phyloP scores from a whole-genome alignment of 2,329 filamentous ascomycete species.

The Aplosporella prunicola region DNA sequence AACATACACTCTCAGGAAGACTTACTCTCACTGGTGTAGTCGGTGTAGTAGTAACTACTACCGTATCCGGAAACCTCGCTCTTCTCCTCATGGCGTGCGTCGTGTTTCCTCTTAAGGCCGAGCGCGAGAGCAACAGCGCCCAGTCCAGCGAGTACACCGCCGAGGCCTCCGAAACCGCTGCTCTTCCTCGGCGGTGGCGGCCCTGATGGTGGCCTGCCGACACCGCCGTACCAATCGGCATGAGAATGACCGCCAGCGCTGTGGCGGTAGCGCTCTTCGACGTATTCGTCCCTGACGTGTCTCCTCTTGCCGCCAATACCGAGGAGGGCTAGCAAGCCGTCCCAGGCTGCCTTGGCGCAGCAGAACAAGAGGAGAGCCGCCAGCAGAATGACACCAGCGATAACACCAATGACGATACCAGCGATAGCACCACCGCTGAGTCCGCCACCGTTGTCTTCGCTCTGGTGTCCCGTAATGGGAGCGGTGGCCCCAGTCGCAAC shows the following conservation, averaged over 20 bases:
- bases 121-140: constrained; percentile 36
- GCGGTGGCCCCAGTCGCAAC: constrained; percentile 45
- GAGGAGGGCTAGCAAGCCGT: constrained; percentile 50
- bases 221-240: constrained; percentile 36
- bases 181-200: constrained; percentile 27
- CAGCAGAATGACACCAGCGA: constrained; percentile 58
- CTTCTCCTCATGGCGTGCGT: constrained; percentile 34
- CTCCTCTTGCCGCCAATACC: constrained; percentile 47
- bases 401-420: constrained; percentile 67
- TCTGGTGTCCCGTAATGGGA: constrained; percentile 20
- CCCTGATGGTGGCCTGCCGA: constrained; percentile 24
- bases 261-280: constrained; percentile 51
- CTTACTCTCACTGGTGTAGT: constrained; percentile 41
- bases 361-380: constrained; percentile 67
- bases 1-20: constrained; percentile 11
- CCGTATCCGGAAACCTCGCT: constrained; percentile 23
- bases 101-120: constrained; percentile 34
- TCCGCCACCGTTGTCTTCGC: constrained; percentile 23
- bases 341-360: constrained; percentile 46
- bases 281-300: constrained; percentile 47
- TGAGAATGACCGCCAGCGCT: constrained; percentile 40
- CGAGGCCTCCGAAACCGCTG: constrained; percentile 23
- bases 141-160: constrained; percentile 33
- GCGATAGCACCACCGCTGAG: constrained; percentile 68
- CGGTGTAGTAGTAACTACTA: constrained; percentile 32